Evolutionary conservation across 2,329 filamentous ascomycete species (phyloP).

Genomic region (Zelopaecilomyces penicillatus): DNA sequence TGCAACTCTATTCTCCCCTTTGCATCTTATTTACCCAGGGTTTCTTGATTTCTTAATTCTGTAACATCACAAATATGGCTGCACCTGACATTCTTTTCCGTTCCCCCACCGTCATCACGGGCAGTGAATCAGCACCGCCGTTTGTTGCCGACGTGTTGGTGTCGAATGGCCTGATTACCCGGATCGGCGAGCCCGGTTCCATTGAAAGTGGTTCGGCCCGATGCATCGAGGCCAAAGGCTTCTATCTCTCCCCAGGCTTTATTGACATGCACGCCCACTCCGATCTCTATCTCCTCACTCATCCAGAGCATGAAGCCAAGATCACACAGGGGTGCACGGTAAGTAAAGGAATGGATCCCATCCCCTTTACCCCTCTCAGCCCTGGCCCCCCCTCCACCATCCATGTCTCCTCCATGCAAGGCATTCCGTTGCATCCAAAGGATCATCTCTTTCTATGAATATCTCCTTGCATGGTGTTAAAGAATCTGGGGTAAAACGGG

Average conservation of each 20-base stretch:
- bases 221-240: conserved; percentile 12
- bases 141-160: conserved; percentile 16
- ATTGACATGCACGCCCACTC: conserved; percentile 20
- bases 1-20: too few relatives aligned
- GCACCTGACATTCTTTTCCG: conserved; percentile 12
- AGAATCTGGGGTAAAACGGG: too few relatives aligned
- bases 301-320: conserved; percentile 16
- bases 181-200: conserved; percentile 11
- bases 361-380: too few relatives aligned
- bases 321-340: conserved; percentile 18
- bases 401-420: neutral
- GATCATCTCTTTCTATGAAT: too few relatives aligned
- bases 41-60: too few relatives aligned
- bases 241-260: conserved; percentile 15
- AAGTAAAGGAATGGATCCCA: neutral
- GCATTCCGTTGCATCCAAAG: neutral
- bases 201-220: conserved; percentile 8
- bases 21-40: too few relatives aligned
- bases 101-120: conserved; percentile 14
- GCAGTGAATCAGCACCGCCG: conserved; percentile 12
- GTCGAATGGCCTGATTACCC: conserved; percentile 12
- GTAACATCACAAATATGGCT: neutral
- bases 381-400: too few relatives aligned
- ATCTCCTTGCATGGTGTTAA: too few relatives aligned
- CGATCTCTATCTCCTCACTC: conserved; percentile 16